phyloP scores from a whole-genome alignment of 345 rosid species.

The Hypericum androsaemum region DNA sequence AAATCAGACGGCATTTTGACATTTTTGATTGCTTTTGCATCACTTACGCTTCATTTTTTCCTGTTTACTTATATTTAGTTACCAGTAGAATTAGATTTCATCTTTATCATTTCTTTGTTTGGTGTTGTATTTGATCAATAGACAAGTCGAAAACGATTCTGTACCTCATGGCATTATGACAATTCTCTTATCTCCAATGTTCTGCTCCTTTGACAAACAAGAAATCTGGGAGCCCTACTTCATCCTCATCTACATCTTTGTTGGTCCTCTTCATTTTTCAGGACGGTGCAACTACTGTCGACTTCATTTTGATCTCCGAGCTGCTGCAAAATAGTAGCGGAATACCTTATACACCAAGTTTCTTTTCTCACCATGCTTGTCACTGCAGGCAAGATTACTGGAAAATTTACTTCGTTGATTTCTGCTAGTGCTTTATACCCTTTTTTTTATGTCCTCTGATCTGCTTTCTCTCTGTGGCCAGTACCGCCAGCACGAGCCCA shows the following conservation, averaged over 20 bases:
- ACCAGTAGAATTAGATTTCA: no score
- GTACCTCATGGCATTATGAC: background rate
- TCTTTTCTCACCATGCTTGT: conserved; percentile 75
- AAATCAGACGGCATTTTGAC: background rate
- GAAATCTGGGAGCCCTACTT: background rate
- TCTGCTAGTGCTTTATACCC: conserved; percentile 2
- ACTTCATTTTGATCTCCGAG: conserved; percentile 60
- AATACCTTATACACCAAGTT: conserved; percentile 28
- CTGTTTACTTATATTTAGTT: no score
- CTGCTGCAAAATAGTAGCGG: conserved; percentile 28
- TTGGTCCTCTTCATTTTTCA: conserved; percentile 24
- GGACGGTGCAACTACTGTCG: conserved; percentile 46
- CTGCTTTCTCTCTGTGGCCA: conserved; percentile 17
- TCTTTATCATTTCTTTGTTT: background rate
- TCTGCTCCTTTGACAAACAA: background rate
- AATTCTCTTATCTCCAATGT: background rate
- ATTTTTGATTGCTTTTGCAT: no score
- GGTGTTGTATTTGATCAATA: background rate
- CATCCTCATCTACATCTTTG: conserved; percentile 1
- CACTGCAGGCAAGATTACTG: conserved; percentile 52
- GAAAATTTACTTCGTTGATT: background rate
- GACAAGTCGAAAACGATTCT: background rate
- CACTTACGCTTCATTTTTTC: no score
- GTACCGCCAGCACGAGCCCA: conserved; percentile 50
- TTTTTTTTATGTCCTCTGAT: conserved; percentile 1